Percentiles rank a stretch among this genome's conserved stretches.
Conservation (phyloP, 768 basidiomycete species). For the Leccinum rimulosum region DNA sequence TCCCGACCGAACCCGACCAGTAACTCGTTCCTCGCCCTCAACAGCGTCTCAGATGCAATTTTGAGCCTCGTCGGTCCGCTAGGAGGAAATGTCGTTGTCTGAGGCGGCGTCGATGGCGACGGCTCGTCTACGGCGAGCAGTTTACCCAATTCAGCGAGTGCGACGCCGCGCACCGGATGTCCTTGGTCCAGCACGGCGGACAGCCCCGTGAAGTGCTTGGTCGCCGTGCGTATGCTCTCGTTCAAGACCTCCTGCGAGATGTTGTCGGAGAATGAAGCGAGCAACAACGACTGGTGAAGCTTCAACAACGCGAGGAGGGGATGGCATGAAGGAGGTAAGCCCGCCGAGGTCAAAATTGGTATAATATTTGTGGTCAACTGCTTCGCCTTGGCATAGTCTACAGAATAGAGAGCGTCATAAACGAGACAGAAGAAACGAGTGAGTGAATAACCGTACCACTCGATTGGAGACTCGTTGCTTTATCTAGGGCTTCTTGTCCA, state of each 20-base stretch:
- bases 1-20: conserved; percentile 66
- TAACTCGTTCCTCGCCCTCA: conserved; percentile 60
- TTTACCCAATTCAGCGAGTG: conserved; percentile 79
- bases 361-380: conserved; percentile 20
- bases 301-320: conserved; percentile 75
- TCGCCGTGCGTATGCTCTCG: conserved; percentile 56
- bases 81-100: conserved; percentile 52
- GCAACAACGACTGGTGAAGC: conserved; percentile 67
- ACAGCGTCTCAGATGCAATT: conserved; percentile 62
- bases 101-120: conserved; percentile 30
- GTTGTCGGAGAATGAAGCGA: conserved; percentile 44
- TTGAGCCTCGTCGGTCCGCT: conserved; percentile 62
- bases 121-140: conserved; percentile 78
- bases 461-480: no score
- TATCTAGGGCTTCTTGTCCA: no score
- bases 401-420: no score
- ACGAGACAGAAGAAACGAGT: no score
- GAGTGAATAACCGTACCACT: no score
- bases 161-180: conserved; percentile 76
- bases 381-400: no score
- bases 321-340: conserved; percentile 64
- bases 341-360: conserved; percentile 57
- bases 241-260: conserved; percentile 56
- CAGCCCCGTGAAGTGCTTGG: conserved; percentile 53
- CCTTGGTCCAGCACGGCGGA: conserved; percentile 51